Evolutionary conservation across 2,329 filamentous ascomycete species (phyloP).

Genomic region (Pseudogymnoascus sp.): DNA sequence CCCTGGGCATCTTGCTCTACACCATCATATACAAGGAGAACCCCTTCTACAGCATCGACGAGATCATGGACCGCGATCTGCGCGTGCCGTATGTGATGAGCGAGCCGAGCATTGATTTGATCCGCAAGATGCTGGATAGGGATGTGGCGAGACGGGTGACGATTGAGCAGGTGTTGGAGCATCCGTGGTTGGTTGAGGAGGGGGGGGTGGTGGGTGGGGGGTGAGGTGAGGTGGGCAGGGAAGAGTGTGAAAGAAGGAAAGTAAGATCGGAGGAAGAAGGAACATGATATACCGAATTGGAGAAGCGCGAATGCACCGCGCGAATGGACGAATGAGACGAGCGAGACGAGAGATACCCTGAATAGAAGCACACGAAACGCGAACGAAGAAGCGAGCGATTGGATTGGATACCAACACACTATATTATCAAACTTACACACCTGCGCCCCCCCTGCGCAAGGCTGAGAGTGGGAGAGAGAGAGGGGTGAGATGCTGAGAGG

Average conservation of each 20-base stretch:
- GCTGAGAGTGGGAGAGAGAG: too few relatives aligned
- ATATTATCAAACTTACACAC: neutral
- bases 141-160: constrained; percentile 74
- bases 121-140: constrained; percentile 85
- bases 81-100: constrained; percentile 82
- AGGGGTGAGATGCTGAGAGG: too few relatives aligned
- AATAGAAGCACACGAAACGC: neutral
- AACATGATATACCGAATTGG: neutral
- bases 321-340: neutral
- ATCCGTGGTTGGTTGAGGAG: constrained; percentile 57
- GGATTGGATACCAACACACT: neutral
- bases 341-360: neutral
- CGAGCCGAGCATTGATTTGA: constrained; percentile 86
- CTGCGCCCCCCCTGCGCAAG: neutral
- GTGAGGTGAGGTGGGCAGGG: neutral
- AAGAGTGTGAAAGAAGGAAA: neutral
- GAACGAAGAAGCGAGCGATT: neutral
- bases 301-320: neutral
- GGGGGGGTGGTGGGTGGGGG: constrained; percentile 18
- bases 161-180: constrained; percentile 81
- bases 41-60: constrained; percentile 96
- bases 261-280: neutral
- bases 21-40: constrained; percentile 99
- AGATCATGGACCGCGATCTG: constrained; percentile 96
- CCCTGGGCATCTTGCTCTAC: constrained; percentile 90